Evolutionary conservation across 2,329 filamentous ascomycete species (phyloP).

Genomic region (Sporothrix inflata): DNA sequence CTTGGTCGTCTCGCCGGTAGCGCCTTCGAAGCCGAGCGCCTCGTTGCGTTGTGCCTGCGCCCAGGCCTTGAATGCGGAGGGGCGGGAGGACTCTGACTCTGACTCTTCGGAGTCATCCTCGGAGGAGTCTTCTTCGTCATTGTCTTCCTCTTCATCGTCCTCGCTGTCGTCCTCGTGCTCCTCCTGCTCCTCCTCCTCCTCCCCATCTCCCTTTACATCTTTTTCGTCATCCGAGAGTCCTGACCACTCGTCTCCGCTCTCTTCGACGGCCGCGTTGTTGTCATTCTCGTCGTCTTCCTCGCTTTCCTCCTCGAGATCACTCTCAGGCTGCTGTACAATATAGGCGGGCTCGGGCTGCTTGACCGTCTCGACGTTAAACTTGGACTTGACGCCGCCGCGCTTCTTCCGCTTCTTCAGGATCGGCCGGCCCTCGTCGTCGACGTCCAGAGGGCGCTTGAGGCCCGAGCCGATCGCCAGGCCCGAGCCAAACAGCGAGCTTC

Average conservation of each 20-base stretch:
- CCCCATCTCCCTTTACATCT: conserved; percentile 39
- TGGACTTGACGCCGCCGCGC: conserved; percentile 63
- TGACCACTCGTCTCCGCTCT: conserved; percentile 57
- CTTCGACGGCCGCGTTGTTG: conserved; percentile 43
- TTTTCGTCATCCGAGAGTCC: conserved; percentile 58
- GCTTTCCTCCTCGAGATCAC: not conserved
- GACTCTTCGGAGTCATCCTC: conserved; percentile 39
- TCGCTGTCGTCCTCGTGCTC: conserved; percentile 38
- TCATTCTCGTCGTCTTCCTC: not conserved
- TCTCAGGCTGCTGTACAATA: not conserved
- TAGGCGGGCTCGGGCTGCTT: conserved; percentile 13
- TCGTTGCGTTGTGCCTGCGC: conserved; percentile 84
- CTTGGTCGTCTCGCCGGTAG: conserved; percentile 37
- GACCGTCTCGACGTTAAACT: conserved; percentile 73
- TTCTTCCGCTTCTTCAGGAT: conserved; percentile 82
- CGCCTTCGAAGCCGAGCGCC: conserved; percentile 67
- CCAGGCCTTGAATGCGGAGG: conserved; percentile 88
- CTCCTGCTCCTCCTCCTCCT: conserved; percentile 40
- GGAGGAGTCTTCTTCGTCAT: conserved; percentile 41
- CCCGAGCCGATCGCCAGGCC: conserved; percentile 65
- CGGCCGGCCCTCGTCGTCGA: conserved; percentile 78
- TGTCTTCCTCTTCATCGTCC: conserved; percentile 33
- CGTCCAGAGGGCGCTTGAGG: conserved; percentile 81
- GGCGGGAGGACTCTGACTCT: not conserved
- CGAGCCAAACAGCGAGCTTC: conserved; percentile 27